These are phyloP conservation scores for Stagonosporopsis tanaceti DNA, from an alignment of 2,329 filamentous ascomycete species.

Conservation along the genomic window DNA sequence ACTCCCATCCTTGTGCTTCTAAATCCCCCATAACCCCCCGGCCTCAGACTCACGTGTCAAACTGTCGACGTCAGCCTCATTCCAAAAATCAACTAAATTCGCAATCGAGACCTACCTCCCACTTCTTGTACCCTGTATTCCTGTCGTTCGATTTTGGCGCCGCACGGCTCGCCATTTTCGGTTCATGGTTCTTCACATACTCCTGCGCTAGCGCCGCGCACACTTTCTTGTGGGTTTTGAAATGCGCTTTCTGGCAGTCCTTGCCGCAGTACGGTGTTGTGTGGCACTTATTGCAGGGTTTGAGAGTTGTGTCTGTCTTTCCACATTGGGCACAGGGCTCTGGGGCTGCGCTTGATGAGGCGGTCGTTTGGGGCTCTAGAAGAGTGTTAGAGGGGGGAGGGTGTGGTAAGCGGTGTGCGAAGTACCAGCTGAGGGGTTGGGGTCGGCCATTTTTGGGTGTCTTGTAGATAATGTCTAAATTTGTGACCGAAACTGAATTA, in stretches of 20 bases:
- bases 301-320: slow-evolving; percentile 35
- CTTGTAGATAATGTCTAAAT: not conserved
- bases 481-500: not conserved
- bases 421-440: slow-evolving; percentile 5
- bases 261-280: slow-evolving; percentile 51
- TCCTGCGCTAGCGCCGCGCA: slow-evolving; percentile 51
- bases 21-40: too few species aligned
- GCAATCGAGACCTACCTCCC: slow-evolving; percentile 41
- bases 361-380: slow-evolving; percentile 4
- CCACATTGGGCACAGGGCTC: slow-evolving; percentile 37
- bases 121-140: slow-evolving; percentile 51
- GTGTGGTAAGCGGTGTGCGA: not conserved
- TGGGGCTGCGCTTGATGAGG: slow-evolving; percentile 11
- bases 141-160: slow-evolving; percentile 43
- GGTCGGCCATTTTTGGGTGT: slow-evolving; percentile 8
- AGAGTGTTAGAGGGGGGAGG: not conserved
- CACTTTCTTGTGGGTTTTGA: slow-evolving; percentile 52
- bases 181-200: slow-evolving; percentile 47
- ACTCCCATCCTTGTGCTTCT: not conserved
- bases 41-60: slow-evolving; percentile 14
- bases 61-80: not conserved
- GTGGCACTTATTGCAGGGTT: slow-evolving; percentile 52
- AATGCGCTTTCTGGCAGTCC: slow-evolving; percentile 52
- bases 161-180: slow-evolving; percentile 50
- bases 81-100: too few species aligned